Evolutionary conservation across 257 asterid species (phyloP).

Genomic region (Fraxinus pennsylvanica): DNA sequence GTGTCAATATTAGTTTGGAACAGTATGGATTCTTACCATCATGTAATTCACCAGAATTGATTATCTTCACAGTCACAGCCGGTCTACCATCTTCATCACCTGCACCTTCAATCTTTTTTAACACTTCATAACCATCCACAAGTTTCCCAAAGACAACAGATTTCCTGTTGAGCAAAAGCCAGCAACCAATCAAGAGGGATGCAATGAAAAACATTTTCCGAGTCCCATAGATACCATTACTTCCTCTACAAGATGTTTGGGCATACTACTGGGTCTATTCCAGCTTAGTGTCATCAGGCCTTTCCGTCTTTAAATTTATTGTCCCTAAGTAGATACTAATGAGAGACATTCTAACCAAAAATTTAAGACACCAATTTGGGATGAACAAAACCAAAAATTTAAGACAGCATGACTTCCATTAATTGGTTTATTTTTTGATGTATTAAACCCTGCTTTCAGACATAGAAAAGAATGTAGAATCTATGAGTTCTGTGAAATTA

Average conservation of each 20-base stretch:
- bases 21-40: conserved; percentile 57
- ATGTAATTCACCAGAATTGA: conserved; percentile 79
- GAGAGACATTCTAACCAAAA: background rate
- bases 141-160: conserved; percentile 86
- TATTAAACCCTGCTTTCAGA: background rate
- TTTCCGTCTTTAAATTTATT: background rate
- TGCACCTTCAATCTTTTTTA: conserved; percentile 84
- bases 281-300: background rate
- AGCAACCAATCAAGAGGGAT: conserved; percentile 19
- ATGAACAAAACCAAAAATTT: background rate
- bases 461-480: background rate
- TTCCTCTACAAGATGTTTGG: background rate
- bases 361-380: background rate
- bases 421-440: background rate
- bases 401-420: background rate
- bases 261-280: background rate
- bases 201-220: background rate
- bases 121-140: conserved; percentile 73
- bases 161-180: conserved; percentile 60
- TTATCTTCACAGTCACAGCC: conserved; percentile 84
- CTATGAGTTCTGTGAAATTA: background rate
- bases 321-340: background rate
- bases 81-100: conserved; percentile 90
- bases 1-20: background rate
- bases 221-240: background rate